Percentiles rank a stretch among this genome's conserved stretches.
These are phyloP conservation scores for Agrocybe chaxingu DNA, from an alignment of 768 basidiomycete species.

Conservation along the genomic window DNA sequence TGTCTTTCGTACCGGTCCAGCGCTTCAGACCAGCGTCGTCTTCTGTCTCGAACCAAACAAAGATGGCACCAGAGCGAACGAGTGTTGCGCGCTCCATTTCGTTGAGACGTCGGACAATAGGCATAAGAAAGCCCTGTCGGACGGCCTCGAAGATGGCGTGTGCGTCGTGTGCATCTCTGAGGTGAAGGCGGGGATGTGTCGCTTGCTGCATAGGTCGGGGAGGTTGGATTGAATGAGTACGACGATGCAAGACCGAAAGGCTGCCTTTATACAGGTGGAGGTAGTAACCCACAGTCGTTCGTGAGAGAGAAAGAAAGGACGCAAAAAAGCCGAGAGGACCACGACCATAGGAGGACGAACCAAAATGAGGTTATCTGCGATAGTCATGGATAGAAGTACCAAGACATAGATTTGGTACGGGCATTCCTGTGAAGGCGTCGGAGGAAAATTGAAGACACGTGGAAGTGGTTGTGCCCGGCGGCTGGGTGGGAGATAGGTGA, in stretches of 20 bases:
- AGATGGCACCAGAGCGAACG: constrained; percentile 60
- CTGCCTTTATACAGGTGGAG: constrained; percentile 19
- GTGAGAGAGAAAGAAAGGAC: constrained; percentile 21
- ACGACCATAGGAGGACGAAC: constrained; percentile 10
- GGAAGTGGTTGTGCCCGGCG: constrained; percentile 15
- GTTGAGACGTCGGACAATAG: constrained; percentile 55
- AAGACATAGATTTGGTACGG: constrained; percentile 30
- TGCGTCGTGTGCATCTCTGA: constrained; percentile 64
- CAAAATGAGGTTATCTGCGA: constrained; percentile 21
- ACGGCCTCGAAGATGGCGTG: constrained; percentile 67
- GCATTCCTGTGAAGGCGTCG: constrained; percentile 22
- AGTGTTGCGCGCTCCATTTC: constrained; percentile 54
- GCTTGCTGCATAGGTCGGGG: constrained; percentile 48
- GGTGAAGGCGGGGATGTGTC: constrained; percentile 62
- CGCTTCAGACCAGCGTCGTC: constrained; percentile 63
- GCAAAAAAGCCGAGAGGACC: constrained; percentile 14
- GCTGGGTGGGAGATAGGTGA: constrained; percentile 20
- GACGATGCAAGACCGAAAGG: constrained; percentile 2
- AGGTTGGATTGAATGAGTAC: too few species aligned
- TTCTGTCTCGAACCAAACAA: constrained; percentile 70
- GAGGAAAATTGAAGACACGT: constrained; percentile 24
- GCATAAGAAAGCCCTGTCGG: constrained; percentile 48
- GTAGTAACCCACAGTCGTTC: constrained; percentile 21
- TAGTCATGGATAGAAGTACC: constrained; percentile 23
- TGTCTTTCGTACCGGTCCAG: constrained; percentile 49